Evolutionary conservation across 139 green algal species (phyloP), one percentile per base, ranked within the genome.

Genomic region (Microglena sp.): DNA sequence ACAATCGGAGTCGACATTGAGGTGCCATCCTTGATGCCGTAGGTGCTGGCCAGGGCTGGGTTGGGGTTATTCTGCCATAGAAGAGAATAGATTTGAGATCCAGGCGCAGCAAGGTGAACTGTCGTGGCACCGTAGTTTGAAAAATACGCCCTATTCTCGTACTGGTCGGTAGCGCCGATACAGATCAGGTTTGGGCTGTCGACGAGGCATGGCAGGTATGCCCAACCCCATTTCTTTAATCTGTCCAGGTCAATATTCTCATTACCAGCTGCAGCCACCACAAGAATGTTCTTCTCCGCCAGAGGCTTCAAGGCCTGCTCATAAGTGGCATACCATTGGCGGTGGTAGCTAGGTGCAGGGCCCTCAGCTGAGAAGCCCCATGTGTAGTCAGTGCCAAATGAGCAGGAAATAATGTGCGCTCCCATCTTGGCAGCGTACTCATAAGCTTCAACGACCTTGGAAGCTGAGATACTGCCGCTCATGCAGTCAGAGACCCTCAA

Each of bases 241-340:
- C 11, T 8, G 33, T 69, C 63, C 63, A 69, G 61, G 31, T 69
- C 63, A 2, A 69, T 33, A 24, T 34, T 15, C 33, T 69, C 63
- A 33, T 69, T 69, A 63, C 64, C 64, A 40, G 64, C 64, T n/a
- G 64, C 64, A 21, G 50, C 64, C 18, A 70, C 64, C 32, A 62
- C 64, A 4, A 70, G 34, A 32, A 60, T 45, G 2, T 33, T 33
- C 24, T 54, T 55, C 18, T 63, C 27, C 5, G 44, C 5, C 32
- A 70, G 64, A 3, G 64, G 64, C 46, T 62, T 33, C 33, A 70
- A 55, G 36, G 60, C 60, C 4, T 33, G 53, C 21, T 55, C 22
- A n/a, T 65, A 65, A 5, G 31, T 34, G 5, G 50, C 33, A 26
- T 54, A 55, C 58, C 32, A 53, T 24, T 34, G n/a, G n/a, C n/a